phyloP scores from a whole-genome alignment of 2,329 filamentous ascomycete genomes.

The Calonectria pseudoreteaudii region DNA sequence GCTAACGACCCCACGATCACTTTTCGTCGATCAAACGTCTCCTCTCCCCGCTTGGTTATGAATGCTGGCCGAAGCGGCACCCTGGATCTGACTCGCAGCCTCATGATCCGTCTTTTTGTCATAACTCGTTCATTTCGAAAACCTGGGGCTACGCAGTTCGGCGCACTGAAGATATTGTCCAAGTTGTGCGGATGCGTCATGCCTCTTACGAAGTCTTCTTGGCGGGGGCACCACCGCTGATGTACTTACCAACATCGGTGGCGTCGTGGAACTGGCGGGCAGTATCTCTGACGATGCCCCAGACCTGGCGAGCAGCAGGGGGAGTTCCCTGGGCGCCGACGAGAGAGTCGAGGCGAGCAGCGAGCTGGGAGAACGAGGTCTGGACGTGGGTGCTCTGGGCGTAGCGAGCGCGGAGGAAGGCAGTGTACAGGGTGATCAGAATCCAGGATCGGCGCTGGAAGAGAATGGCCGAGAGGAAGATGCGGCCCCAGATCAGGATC shows the following conservation, averaged over 20 bases:
- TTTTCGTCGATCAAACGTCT: slow-evolving; percentile 20
- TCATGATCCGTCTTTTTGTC: slow-evolving; percentile 34
- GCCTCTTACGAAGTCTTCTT: slow-evolving; percentile 57
- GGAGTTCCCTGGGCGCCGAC: slow-evolving; percentile 89
- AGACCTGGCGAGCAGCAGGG: slow-evolving; percentile 80
- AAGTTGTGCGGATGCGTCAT: slow-evolving; percentile 3
- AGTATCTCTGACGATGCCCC: slow-evolving; percentile 81
- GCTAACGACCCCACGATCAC: slow-evolving; percentile 18
- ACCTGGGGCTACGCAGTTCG: not conserved
- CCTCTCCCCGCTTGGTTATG: not conserved
- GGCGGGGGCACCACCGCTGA: slow-evolving; percentile 66
- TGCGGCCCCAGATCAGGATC: slow-evolving; percentile 86
- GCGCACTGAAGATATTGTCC: slow-evolving; percentile 20
- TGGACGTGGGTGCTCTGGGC: slow-evolving; percentile 95
- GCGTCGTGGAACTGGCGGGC: slow-evolving; percentile 80
- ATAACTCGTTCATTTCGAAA: slow-evolving; percentile 27
- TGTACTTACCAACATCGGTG: slow-evolving; percentile 83
- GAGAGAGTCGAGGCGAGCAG: slow-evolving; percentile 81
- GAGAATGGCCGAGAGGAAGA: slow-evolving; percentile 83
- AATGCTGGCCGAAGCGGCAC: slow-evolving; percentile 28
- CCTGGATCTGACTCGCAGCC: slow-evolving; percentile 32
- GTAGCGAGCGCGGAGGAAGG: slow-evolving; percentile 91
- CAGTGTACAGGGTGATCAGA: slow-evolving; percentile 85
- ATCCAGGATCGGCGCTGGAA: slow-evolving; percentile 95
- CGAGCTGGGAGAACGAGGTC: slow-evolving; percentile 78